phyloP scores from a whole-genome alignment of 2,329 filamentous ascomycete species.

The Mollisia scopiformis region DNA sequence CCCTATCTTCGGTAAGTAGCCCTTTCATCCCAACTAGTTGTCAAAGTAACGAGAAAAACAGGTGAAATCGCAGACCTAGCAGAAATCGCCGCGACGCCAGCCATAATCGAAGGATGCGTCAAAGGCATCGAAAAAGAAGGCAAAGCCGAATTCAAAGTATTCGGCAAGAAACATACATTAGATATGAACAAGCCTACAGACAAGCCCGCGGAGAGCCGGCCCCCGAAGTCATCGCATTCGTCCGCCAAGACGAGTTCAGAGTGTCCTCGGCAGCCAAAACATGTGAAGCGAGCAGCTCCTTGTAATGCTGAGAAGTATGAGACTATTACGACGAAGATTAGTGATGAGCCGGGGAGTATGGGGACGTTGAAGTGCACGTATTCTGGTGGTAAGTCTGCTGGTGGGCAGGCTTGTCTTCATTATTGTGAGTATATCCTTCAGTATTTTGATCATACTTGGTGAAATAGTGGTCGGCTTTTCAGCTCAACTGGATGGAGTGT shows the following conservation, averaged over 20 bases:
- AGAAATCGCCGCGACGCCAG: constrained; percentile 33
- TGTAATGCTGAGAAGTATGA: too few relatives aligned
- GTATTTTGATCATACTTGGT: too few relatives aligned
- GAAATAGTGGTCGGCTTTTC: too few relatives aligned
- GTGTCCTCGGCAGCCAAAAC: constrained; percentile 2
- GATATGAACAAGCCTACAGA: constrained; percentile 20
- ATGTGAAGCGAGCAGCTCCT: too few relatives aligned
- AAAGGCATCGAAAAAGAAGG: constrained; percentile 41
- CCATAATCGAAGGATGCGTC: constrained; percentile 35
- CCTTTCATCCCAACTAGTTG: not conserved
- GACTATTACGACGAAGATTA: too few relatives aligned
- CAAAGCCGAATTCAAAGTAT: constrained; percentile 34
- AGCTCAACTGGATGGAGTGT: too few relatives aligned
- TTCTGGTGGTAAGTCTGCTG: too few relatives aligned
- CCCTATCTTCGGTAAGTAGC: constrained; percentile 23
- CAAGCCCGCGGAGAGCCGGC: not conserved
- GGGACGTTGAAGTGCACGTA: too few relatives aligned
- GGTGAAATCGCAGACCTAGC: constrained; percentile 16
- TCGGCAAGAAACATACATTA: constrained; percentile 35
- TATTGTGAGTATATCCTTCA: too few relatives aligned
- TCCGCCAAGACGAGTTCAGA: constrained; percentile 6
- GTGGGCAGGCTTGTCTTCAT: too few relatives aligned
- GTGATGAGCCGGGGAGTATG: too few relatives aligned
- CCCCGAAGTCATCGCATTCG: not conserved
- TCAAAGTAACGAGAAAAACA: not conserved